Conservation (phyloP, 352 stramenopile genomes). For the Phytopythium ostracodes region DNA sequence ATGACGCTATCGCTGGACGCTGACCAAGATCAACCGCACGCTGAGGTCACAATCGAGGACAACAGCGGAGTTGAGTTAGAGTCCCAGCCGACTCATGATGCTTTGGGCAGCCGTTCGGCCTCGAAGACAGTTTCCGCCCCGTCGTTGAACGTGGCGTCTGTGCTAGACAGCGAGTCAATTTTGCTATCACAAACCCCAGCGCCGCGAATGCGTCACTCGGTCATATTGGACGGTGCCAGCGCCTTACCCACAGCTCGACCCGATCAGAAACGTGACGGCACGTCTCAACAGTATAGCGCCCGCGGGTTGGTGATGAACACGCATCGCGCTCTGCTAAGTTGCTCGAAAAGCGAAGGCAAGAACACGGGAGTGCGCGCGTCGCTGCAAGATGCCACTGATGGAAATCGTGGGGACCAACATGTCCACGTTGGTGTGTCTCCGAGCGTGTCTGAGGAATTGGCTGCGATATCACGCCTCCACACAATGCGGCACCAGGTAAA, state of each 20-base stretch:
- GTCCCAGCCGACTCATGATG: background rate
- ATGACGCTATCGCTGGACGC: background rate
- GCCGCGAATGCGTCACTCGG: constrained; percentile 4
- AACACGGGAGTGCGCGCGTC: too few species aligned
- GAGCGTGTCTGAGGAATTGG: background rate
- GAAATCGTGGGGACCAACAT: background rate
- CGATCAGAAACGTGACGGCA: background rate
- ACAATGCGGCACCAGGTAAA: constrained; percentile 26
- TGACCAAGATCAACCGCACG: background rate
- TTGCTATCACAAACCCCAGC: background rate
- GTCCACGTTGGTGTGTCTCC: background rate
- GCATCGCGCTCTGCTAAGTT: background rate
- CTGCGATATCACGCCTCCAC: background rate
- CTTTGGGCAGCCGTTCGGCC: background rate
- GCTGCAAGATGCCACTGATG: background rate
- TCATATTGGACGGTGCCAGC: constrained; percentile 2
- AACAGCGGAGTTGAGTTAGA: background rate
- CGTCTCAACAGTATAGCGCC: constrained; percentile 3
- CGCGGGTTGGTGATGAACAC: background rate
- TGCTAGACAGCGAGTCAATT: background rate
- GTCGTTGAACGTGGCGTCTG: background rate
- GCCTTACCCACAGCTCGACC: background rate
- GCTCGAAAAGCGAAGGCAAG: background rate
- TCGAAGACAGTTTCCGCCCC: background rate
- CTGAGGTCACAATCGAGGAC: background rate